These are phyloP conservation scores for Diaporthe amygdali DNA, from an alignment of 2,329 filamentous ascomycete genomes.

Conservation along the genomic window DNA sequence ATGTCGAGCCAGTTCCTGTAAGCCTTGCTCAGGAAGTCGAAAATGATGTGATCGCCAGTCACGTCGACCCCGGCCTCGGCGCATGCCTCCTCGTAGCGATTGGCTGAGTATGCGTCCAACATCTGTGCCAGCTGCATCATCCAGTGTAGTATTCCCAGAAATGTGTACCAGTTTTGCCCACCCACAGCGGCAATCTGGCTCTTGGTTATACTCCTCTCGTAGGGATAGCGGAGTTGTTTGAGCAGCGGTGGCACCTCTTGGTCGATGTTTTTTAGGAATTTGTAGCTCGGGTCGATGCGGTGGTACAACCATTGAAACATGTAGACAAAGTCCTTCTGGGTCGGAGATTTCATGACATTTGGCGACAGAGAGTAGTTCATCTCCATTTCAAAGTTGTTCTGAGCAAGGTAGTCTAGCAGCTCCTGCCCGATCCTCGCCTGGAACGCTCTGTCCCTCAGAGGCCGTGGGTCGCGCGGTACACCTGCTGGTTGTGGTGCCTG, in stretches of 20 bases:
- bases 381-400: slow-evolving; percentile 96
- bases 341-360: slow-evolving; percentile 91
- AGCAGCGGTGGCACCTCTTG: slow-evolving; percentile 91
- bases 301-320: slow-evolving; percentile 99
- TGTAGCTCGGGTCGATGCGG: slow-evolving; percentile 91
- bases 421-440: slow-evolving; percentile 87
- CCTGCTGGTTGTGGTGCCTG: slow-evolving; percentile 82
- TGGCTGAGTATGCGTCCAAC: slow-evolving; percentile 80
- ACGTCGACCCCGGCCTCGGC: slow-evolving; percentile 88
- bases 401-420: slow-evolving; percentile 86
- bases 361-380: slow-evolving; percentile 94
- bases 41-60: slow-evolving; percentile 89
- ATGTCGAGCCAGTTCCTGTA: slow-evolving; percentile 95
- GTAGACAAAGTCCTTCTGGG: slow-evolving; percentile 96
- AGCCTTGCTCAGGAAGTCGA: slow-evolving; percentile 86
- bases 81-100: slow-evolving; percentile 89
- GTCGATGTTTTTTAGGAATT: slow-evolving; percentile 93
- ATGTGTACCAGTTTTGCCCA: slow-evolving; percentile 96
- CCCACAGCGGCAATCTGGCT: slow-evolving; percentile 94
- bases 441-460: slow-evolving; percentile 80
- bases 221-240: slow-evolving; percentile 93
- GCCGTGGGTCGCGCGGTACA: slow-evolving; percentile 84
- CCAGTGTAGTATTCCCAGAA: slow-evolving; percentile 94
- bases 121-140: slow-evolving; percentile 98
- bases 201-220: slow-evolving; percentile 94